A percentile compares a stretch with the other conserved stretches of the same genome.
Conservation (phyloP, 495 filamentous ascomycete species). For the Tuber brumale region DNA sequence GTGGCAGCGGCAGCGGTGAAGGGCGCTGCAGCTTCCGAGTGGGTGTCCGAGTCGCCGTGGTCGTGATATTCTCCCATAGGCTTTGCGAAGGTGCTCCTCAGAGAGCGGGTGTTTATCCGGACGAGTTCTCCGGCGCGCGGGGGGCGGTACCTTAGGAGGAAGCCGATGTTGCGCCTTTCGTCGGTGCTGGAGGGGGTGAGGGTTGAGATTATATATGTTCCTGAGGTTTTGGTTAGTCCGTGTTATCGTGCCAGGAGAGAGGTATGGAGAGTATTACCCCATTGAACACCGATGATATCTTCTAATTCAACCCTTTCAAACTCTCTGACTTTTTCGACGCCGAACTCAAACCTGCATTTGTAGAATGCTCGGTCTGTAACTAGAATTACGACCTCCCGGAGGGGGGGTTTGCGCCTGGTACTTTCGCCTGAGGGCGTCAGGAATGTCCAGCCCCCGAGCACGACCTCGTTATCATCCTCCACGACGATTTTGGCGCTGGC, state of each 20-base stretch:
- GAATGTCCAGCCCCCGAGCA: conserved; percentile 72
- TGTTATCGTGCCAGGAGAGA: not conserved
- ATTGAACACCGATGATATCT: conserved; percentile 60
- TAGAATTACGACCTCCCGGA: conserved; percentile 79
- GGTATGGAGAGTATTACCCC: conserved; percentile 43
- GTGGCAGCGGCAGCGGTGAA: not conserved
- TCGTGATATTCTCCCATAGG: not conserved
- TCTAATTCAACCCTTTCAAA: conserved; percentile 81
- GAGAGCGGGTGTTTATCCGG: conserved; percentile 74
- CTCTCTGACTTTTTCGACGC: conserved; percentile 78
- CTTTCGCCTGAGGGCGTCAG: conserved; percentile 58
- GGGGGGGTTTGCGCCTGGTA: conserved; percentile 58
- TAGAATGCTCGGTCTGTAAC: conserved; percentile 81
- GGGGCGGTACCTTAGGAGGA: conserved; percentile 68
- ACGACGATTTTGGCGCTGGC: conserved; percentile 75
- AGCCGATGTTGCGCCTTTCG: conserved; percentile 70
- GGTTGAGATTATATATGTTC: conserved; percentile 83
- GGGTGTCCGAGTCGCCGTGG: conserved; percentile 17
- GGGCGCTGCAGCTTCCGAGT: conserved; percentile 21
- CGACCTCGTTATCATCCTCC: conserved; percentile 71
- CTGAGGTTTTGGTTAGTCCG: not conserved
- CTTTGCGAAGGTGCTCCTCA: conserved; percentile 53
- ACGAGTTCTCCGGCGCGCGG: conserved; percentile 53
- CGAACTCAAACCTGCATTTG: conserved; percentile 84
- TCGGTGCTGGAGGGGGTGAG: conserved; percentile 67